Evolutionary conservation across 1,284 basidiomycete genomes (phyloP), one percentile per base, ranked within the genome.

Genomic region (Apiotrichum akiyoshidainum): DNA sequence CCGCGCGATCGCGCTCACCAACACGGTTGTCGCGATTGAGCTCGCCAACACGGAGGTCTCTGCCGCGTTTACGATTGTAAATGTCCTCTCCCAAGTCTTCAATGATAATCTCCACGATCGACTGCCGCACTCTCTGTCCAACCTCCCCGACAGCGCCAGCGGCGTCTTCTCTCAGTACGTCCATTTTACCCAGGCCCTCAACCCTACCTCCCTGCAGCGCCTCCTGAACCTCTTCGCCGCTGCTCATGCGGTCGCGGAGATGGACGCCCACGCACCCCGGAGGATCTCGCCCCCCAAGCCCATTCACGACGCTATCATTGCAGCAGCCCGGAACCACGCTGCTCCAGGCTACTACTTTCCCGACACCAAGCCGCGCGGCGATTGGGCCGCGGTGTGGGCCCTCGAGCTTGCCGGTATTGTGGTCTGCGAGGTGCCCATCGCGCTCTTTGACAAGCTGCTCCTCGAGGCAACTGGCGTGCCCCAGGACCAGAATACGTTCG

Each of bases 151-250:
- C 40, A 16, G 17, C 19, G 31, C 11, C n/a, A 39, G 22, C 31
- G 31, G 26, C 8, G 12, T 33, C 40, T 4, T 33, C 31, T 10
- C 34, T 9, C 2, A 6, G 19, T 16, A 40, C 11, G 12, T 16
- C 10, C 51, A 52, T 31, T 44, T 19, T 22, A 31, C 44, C 3
- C 13, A 52, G 16, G 41, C n/a, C 1, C 2, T 52, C 31, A 39
- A 52, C 33, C 5, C 5, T 10, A 19, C 12, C 5, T 8, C 41
- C 1, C 2, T 35, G 7, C 51, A 52, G 19, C 40, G 51, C 10
- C 21, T 52, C 33, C 51, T 52, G 10, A 41, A 52, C 33, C 41
- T 52, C 9, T 42, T 44, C 6, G 40, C 51, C 6, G 40, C 41
- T 5, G 6, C 41, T 8, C 51, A 52, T 19, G 26, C 45, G 2